Evolutionary conservation across 1,284 basidiomycete species (phyloP), one percentile per base, ranked within the genome.

Genomic region (Thelephora terrestris): DNA sequence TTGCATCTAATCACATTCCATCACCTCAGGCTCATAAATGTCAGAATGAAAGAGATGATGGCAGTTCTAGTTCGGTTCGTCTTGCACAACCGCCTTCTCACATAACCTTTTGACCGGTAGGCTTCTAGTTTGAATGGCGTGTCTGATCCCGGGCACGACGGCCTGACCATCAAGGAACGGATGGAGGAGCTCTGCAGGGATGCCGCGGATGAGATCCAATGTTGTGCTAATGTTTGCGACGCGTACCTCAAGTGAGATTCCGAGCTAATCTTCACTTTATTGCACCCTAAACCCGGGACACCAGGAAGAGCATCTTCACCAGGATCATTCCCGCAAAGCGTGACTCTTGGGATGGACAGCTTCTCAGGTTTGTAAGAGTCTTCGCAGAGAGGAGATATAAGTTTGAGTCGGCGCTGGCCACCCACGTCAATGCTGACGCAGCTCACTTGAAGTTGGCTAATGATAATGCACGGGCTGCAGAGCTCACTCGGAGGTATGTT

Each of bases 31-130:
- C 3, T 32, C 29, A 32, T 9, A 5, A 10, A 32, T 32, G 6
- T 12, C 9, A 32, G 29, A 10, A 75, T 74, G 70, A 66, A 65
- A 49, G 66, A 69, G 36, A 69, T 71, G 66, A 70, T 74, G 64
- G 55, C 56, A 6, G 60, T 61, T 1, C 60, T 75, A 24, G 62
- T 71, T 20, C 63, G 68, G 73, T 73, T 47, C 4, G 70, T 58
- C 5, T 1, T 14, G 7, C 23, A 7, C 23, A 9, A 10, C 9
- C 40, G 17, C 39, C 24, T 25, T 36, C 10, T 49, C 1, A n/a
- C 27, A 9, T 16, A 25, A 18, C 18, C 18, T 12, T 17, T 5
- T 7, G 14, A 6, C n/a, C 18, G 17, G 25, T 39, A 58, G 54
- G 27, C 52, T 61, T 9, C 49, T 14, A 47, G 52, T 16, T 42